Evolutionary conservation across 2,329 filamentous ascomycete species (phyloP).

Genomic region (Ilyonectria sp.): DNA sequence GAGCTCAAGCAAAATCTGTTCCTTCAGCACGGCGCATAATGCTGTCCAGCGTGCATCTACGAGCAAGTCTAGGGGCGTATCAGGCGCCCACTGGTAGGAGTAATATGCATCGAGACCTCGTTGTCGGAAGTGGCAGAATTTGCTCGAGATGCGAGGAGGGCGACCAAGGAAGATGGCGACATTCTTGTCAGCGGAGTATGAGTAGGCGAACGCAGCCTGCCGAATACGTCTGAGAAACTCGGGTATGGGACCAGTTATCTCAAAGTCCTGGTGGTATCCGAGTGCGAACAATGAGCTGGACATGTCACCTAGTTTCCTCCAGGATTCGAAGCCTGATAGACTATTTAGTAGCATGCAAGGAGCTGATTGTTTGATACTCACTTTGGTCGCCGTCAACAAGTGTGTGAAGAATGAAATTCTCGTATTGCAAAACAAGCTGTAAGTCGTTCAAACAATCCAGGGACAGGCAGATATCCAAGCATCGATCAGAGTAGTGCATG

Average conservation of each 20-base stretch:
- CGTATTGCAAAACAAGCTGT: slow-evolving; percentile 61
- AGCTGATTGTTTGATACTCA: slow-evolving; percentile 39
- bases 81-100: slow-evolving; percentile 1
- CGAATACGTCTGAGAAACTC: slow-evolving; percentile 59
- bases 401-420: slow-evolving; percentile 61
- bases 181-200: slow-evolving; percentile 63
- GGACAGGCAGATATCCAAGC: slow-evolving; percentile 43
- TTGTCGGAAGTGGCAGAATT: slow-evolving; percentile 56
- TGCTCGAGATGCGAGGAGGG: slow-evolving; percentile 60
- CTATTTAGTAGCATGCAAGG: neutral
- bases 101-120: neutral
- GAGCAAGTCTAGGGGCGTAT: neutral
- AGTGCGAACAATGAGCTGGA: slow-evolving; percentile 62
- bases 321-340: slow-evolving; percentile 59
- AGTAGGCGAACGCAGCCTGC: slow-evolving; percentile 56
- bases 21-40: slow-evolving; percentile 27
- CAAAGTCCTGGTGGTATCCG: slow-evolving; percentile 58
- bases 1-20: slow-evolving; percentile 29
- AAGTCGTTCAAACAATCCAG: slow-evolving; percentile 58
- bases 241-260: slow-evolving; percentile 42
- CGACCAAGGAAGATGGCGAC: slow-evolving; percentile 64
- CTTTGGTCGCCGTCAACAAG: slow-evolving; percentile 61
- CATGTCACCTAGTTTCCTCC: slow-evolving; percentile 62
- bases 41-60: slow-evolving; percentile 27
- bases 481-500: slow-evolving; percentile 38